Base-by-base conservation (phyloP, 768 basidiomycete species). In the Pisolithus sp. region DNA sequence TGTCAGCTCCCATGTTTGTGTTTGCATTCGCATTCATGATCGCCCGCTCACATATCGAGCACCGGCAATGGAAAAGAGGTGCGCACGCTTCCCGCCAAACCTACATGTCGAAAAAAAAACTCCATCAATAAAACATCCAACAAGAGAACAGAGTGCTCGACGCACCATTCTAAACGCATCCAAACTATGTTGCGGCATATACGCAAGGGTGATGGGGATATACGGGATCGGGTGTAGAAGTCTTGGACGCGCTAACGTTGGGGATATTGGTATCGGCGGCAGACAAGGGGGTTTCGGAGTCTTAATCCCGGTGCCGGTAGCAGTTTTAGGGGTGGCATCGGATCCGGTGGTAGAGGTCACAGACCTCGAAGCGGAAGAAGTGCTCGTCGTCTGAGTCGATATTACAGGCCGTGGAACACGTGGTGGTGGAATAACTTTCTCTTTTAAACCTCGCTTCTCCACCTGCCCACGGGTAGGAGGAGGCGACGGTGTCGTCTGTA, bases 401-500 rank as follows among this genome's bases (percentile, higher is more conserved):
- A 34, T 34, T 34, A 12, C 13, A 34, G 34, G 34, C 12, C 34
- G 34, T 15, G 34, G 34, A 34, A 34, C 34, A 34, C 34, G 34
- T 13, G 34, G 34, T 15, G 34, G 34, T 34, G 34, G 34, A 5
- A 34, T 34, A 5, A 34, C 34, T 34, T 34, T 34, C 12, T 12
- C 34, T 30, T 30, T 26, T 3, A 1, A 1, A 15, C 34, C 34
- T 34, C 34, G 34, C 12, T 34, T 34, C 34, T 34, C 34, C 13
- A 13, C 12, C 34, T 34, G 34, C 34, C 64, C 57, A 15, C 61
- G 62, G 2, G 66, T 59, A 24, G 86, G 86, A 0, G 85, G 82
- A 0, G 86, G 86, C 2, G 83, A 85, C 0, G 86, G 86, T 7
- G 86, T 88, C n/a, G 86, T 89, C 55, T 83, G 82, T 28, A 89